Evolutionary conservation across 768 basidiomycete species (phyloP), one percentile per base, ranked within the genome.

Genomic region (Pleurotus pulmonarius): DNA sequence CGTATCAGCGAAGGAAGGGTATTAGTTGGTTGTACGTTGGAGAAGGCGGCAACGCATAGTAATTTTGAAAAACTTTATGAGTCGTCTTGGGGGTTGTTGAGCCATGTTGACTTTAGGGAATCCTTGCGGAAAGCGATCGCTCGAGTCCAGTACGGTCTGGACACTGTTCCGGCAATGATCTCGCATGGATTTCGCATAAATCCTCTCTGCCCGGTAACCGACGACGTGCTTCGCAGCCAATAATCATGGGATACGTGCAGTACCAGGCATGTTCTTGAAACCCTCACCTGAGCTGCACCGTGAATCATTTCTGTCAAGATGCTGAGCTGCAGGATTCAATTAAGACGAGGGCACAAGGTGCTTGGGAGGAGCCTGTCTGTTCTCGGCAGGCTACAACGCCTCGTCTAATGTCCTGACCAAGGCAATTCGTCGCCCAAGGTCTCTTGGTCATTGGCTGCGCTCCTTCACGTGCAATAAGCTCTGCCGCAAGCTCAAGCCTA

Each of bases 131-230:
- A 39, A 25, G 13, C 20, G 41, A 44, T 22, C 41, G 41, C 20
- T 24, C 20, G 51, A 53, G 51, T 43, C 51, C 51, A 53, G 51
- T 39, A 53, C 34, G 51, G 51, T 39, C 51, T 53, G 39, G 51
- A 53, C 51, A 41, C 39, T 53, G 20, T 16, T 38, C 51, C 22
- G 37, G 51, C 18, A 47, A 47, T 24, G 24, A 47, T 22, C n/a
- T 16, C 20, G 16, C 20, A 44, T 44, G 6, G 43, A 25, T 24
- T 25, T 47, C 46, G 16, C 46, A 20, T 25, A 20, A 20, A 37
- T 18, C 24, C 20, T 48, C 29, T 48, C 46, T 24, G 22, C 24
- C 22, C 46, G 29, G 12, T 16, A 51, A 51, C 25, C 49, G 34
- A 29, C 49, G 49, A 16, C n/a, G 49, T 37, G 49, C 49, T 51